Base-by-base conservation (phyloP, 169 alveolate species). In the Plasmodium adleri region DNA sequence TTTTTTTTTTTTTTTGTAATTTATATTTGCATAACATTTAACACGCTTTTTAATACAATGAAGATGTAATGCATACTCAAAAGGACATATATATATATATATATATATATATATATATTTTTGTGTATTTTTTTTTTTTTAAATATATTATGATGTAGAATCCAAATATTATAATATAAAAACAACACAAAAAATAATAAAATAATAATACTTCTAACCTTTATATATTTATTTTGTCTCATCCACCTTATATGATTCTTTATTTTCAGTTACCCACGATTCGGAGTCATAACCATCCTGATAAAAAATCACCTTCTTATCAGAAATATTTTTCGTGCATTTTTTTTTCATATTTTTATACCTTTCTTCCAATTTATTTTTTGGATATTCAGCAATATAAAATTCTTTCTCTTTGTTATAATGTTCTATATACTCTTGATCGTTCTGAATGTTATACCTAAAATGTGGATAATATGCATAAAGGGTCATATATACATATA, bases 361-460 rank as follows among this genome's bases (percentile, higher is more conserved):
- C 15, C 70, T 66, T 63, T 66, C 54, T 22, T 52, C 70, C 12
- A 63, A 52, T 20, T 47, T 67, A 1, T 32, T 20, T 49, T 78
- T 39, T 67, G 90, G 90, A 26, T 80, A 67, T 26, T 71, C 90
- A 3, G 28, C 17, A 20, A 58, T 7, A 58, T 80, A 67, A 60
- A 80, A 80, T 8, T 80, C 83, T 15, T 52, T 9, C 80, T 56
- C 70, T 17, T 47, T 58, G 15, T 80, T 80, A 49, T 80, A 80
- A 47, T 26, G 39, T 28, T 62, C 64, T 68, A 80, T 28, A 52
- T 80, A 80, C 49, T 24, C 54, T 7, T 67, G 83, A 26, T 80
- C 90, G 20, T 80, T 59, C 54, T 80, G 90, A 39, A 80, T 80
- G 45, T 80, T 72, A 49, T 62, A 26, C 90, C 90, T 80, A 62